Conservation (phyloP, 257 asterid genomes). For the Coffea canephora region DNA sequence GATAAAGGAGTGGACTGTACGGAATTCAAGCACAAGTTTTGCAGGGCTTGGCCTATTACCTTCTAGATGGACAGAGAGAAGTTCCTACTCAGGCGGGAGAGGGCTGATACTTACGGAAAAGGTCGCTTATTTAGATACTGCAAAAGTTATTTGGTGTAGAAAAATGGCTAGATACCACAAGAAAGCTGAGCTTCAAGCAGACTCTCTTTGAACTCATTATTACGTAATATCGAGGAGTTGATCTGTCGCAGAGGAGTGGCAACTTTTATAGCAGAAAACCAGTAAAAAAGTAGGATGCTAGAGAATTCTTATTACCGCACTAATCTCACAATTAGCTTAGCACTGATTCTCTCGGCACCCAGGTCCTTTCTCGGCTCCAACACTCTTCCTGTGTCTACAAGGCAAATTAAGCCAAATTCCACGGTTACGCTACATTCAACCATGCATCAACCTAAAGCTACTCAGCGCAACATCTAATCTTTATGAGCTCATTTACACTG, state of each 20-base stretch:
- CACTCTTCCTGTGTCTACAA: conserved; percentile 2
- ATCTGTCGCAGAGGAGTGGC: neutral
- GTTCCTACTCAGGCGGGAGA: neutral
- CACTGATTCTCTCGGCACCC: conserved; percentile 37
- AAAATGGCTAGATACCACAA: conserved; percentile 10
- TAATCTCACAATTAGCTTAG: conserved; percentile 27
- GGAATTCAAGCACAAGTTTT: conserved; percentile 3
- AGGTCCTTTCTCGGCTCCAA: conserved; percentile 32
- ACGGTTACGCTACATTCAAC: neutral
- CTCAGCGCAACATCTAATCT: neutral
- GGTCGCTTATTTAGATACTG: neutral
- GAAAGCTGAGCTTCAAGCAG: neutral
- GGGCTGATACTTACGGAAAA: neutral
- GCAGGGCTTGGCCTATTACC: neutral
- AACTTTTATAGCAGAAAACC: conserved; percentile 5
- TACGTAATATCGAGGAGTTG: too few relatives aligned
- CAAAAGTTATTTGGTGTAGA: neutral
- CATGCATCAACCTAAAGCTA: neutral
- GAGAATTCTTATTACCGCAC: conserved; percentile 41
- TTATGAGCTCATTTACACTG: neutral
- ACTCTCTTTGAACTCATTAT: neutral
- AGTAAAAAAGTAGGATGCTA: conserved; percentile 14
- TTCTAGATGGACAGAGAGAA: neutral
- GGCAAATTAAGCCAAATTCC: neutral
- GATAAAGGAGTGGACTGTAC: neutral